Evolutionary conservation across 768 basidiomycete genomes (phyloP).

Genomic region (Termitomyces sp.): DNA sequence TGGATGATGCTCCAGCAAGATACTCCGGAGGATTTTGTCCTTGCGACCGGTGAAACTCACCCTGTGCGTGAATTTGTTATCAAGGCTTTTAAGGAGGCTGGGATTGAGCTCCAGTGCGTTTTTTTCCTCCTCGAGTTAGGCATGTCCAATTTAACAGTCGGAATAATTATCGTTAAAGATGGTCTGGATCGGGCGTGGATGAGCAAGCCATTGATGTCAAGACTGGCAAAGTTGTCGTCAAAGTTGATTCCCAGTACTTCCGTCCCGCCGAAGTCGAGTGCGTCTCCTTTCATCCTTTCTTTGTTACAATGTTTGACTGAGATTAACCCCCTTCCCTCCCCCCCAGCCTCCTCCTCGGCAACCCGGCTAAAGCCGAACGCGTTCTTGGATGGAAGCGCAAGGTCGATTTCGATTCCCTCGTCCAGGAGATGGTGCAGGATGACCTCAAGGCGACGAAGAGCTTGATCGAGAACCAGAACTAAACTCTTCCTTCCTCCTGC

Average conservation of each 20-base stretch:
- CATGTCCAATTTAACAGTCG: conserved; percentile 1
- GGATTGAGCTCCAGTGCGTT: conserved; percentile 60
- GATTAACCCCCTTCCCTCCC: no score
- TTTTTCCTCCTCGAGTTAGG: background rate
- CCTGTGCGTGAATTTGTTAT: conserved; percentile 91
- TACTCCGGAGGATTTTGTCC: conserved; percentile 82
- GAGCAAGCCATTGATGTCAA: conserved; percentile 75
- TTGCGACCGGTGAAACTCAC: conserved; percentile 96
- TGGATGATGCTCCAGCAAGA: conserved; percentile 95
- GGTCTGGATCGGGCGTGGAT: conserved; percentile 72
- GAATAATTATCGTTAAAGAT: conserved; percentile 37
- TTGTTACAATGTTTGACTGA: background rate
- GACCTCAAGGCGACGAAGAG: conserved; percentile 73
- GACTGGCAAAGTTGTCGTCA: conserved; percentile 71
- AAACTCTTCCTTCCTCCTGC: conserved; percentile 5
- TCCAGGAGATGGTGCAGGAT: conserved; percentile 88
- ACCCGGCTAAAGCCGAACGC: conserved; percentile 87
- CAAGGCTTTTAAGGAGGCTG: conserved; percentile 73
- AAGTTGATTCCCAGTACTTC: conserved; percentile 88
- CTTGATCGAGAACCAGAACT: conserved; percentile 85
- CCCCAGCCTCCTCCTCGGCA: conserved; percentile 76
- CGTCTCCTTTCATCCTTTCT: conserved; percentile 26
- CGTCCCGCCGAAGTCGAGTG: conserved; percentile 94
- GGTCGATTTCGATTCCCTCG: conserved; percentile 78
- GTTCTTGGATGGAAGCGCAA: conserved; percentile 88